phyloP scores from a whole-genome alignment of 208 protist species.

The Crithidia thermophila region DNA sequence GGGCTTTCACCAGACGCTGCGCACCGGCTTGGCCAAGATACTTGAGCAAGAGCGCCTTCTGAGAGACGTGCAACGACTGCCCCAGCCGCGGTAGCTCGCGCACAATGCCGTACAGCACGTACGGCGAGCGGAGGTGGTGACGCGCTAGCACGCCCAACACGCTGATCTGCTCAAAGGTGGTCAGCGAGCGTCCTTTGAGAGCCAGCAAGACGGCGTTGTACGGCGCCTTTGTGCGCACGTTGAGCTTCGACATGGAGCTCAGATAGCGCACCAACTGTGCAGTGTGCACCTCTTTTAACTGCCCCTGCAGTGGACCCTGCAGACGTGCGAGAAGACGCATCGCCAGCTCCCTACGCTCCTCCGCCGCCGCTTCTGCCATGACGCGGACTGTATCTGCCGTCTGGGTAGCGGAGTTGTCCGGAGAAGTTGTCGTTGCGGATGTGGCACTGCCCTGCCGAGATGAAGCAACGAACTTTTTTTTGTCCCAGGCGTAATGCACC shows the following conservation, averaged over 20 bases:
- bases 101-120: slow-evolving; percentile 35
- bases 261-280: slow-evolving; percentile 60
- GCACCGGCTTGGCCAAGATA: slow-evolving; percentile 52
- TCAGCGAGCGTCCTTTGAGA: slow-evolving; percentile 42
- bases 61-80: slow-evolving; percentile 19
- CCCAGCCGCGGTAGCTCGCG: slow-evolving; percentile 34
- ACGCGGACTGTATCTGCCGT: not conserved
- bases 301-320: slow-evolving; percentile 11
- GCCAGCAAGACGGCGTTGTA: slow-evolving; percentile 47
- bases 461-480: too few species aligned
- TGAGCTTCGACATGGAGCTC: slow-evolving; percentile 54
- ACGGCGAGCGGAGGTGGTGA: slow-evolving; percentile 44
- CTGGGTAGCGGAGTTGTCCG: not conserved
- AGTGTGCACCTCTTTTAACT: slow-evolving; percentile 27
- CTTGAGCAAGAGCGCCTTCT: slow-evolving; percentile 57
- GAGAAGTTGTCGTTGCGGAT: not conserved
- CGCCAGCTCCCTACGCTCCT: slow-evolving; percentile 10
- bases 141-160: slow-evolving; percentile 61
- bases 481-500: slow-evolving; percentile 2
- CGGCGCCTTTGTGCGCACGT: slow-evolving; percentile 32
- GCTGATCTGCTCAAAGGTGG: slow-evolving; percentile 42
- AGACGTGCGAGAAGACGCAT: slow-evolving; percentile 9
- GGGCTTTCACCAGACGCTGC: slow-evolving; percentile 47
- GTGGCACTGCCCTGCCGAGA: not conserved
- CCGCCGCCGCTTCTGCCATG: not conserved